Conservation (phyloP, 2,329 filamentous ascomycete genomes). For the Apiospora kogelbergensis region DNA sequence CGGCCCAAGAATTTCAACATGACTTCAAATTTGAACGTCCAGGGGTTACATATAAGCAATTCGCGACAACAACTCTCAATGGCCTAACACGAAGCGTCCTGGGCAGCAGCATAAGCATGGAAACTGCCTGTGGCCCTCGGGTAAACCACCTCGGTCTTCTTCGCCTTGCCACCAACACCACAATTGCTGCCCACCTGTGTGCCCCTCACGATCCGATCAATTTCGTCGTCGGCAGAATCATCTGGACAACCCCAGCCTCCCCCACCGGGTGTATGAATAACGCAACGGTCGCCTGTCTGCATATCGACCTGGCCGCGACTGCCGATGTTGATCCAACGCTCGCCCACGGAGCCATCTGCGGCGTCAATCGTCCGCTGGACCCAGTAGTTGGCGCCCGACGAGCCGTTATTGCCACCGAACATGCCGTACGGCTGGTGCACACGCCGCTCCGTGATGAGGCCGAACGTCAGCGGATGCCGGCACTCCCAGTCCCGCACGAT, state of each 20-base stretch:
- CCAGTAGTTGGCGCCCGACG: conserved; percentile 58
- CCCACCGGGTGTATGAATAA: conserved; percentile 61
- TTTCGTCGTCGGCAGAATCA: neutral
- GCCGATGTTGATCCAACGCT: conserved; percentile 41
- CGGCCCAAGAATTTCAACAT: no score
- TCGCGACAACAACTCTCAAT: no score
- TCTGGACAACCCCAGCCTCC: conserved; percentile 38
- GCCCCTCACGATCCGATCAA: neutral
- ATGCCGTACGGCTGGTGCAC: conserved; percentile 72
- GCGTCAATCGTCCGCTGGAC: conserved; percentile 21
- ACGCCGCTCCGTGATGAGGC: conserved; percentile 64
- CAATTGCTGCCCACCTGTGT: neutral
- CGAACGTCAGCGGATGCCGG: conserved; percentile 65
- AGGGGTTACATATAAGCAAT: no score
- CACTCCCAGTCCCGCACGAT: conserved; percentile 72
- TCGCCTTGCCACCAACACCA: neutral
- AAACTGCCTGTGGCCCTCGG: neutral
- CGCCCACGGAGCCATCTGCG: neutral
- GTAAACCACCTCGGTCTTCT: neutral
- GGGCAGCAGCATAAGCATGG: neutral
- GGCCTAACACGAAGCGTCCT: neutral
- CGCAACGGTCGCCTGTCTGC: conserved; percentile 59
- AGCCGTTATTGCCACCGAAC: conserved; percentile 65
- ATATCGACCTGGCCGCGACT: conserved; percentile 61
- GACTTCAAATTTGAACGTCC: no score